Evolutionary conservation across 2,329 filamentous ascomycete species (phyloP).

Genomic region (Penicillium sp.): DNA sequence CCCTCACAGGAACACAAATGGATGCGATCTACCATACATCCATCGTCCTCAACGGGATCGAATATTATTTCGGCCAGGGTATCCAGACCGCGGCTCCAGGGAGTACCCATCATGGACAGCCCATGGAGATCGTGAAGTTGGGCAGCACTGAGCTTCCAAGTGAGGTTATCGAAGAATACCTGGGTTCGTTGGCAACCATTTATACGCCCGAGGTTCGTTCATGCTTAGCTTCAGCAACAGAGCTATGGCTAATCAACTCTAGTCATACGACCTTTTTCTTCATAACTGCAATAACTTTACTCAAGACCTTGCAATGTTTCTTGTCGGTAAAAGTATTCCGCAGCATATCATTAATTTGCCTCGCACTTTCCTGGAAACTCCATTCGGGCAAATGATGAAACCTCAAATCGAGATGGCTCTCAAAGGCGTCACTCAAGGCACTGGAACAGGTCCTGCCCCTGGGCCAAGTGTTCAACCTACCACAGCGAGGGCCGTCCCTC

Average conservation of each 20-base stretch:
- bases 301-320: constrained; percentile 81
- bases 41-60: constrained; percentile 70
- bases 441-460: constrained; percentile 27
- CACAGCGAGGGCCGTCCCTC: constrained; percentile 5
- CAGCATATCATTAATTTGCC: constrained; percentile 78
- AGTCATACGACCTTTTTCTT: constrained; percentile 78
- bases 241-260: constrained; percentile 8
- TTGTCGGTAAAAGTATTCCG: constrained; percentile 81
- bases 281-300: constrained; percentile 99
- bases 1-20: constrained; percentile 60
- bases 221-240: neutral
- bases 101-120: constrained; percentile 73
- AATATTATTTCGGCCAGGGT: constrained; percentile 84
- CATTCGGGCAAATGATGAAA: constrained; percentile 78
- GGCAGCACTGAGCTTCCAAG: constrained; percentile 69
- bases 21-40: constrained; percentile 95
- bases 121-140: constrained; percentile 65
- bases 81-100: constrained; percentile 75
- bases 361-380: constrained; percentile 72
- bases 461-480: constrained; percentile 13
- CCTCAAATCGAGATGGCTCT: constrained; percentile 63
- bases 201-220: constrained; percentile 64
- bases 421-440: constrained; percentile 54
- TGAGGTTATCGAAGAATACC: constrained; percentile 75
- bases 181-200: constrained; percentile 70